Evolutionary conservation across 139 green algal species (phyloP).

Genomic region (Picochlorum sp.): DNA sequence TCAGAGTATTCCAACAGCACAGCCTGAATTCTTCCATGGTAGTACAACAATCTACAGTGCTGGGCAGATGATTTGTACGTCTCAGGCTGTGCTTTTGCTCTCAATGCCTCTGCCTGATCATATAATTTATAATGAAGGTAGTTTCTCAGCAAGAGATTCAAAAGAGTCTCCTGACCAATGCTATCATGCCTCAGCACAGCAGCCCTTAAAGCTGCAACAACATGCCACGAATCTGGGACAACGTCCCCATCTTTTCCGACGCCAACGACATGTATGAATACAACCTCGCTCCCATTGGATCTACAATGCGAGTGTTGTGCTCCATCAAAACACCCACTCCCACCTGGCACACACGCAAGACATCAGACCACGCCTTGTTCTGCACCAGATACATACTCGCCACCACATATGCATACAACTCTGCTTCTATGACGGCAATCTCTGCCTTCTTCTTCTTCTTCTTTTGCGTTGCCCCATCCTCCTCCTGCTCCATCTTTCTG

Average conservation of each 20-base stretch:
- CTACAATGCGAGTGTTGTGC: constrained; percentile 84
- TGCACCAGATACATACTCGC: constrained; percentile 70
- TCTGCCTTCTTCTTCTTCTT: background rate
- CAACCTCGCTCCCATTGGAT: constrained; percentile 78
- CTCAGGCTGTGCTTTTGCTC: constrained; percentile 85
- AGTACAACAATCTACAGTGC: constrained; percentile 89
- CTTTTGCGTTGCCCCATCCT: background rate
- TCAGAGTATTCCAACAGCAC: constrained; percentile 94
- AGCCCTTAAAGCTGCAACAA: constrained; percentile 82
- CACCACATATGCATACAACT: constrained; percentile 77
- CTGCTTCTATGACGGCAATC: constrained; percentile 31
- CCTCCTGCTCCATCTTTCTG: background rate
- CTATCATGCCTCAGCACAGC: constrained; percentile 87
- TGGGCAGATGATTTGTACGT: constrained; percentile 67
- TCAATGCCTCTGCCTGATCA: constrained; percentile 95
- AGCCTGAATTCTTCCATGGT: constrained; percentile 88
- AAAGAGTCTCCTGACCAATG: constrained; percentile 83
- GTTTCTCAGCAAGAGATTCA: constrained; percentile 96
- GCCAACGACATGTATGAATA: constrained; percentile 83
- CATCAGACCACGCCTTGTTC: constrained; percentile 42
- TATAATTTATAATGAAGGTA: constrained; percentile 95
- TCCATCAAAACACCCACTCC: background rate
- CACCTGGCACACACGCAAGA: background rate
- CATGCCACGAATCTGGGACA: constrained; percentile 62
- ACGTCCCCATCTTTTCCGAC: constrained; percentile 59